phyloP scores from a whole-genome alignment of 2,329 filamentous ascomycete species.

The Dryadomyces quercivorus region DNA sequence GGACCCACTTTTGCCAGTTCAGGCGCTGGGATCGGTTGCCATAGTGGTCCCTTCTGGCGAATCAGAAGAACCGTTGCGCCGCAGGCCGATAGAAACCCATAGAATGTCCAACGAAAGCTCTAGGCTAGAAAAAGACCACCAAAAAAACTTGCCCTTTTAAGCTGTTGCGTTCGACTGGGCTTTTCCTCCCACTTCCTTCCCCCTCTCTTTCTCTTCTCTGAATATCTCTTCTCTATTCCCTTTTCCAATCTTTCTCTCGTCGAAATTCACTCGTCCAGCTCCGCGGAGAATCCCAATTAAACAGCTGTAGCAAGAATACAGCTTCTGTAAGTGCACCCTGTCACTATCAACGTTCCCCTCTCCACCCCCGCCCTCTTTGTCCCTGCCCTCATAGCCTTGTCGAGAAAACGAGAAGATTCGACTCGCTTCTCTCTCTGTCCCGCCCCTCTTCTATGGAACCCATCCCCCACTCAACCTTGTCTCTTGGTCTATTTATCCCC shows the following conservation, averaged over 20 bases:
- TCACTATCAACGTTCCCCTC: not conserved
- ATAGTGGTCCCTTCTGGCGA: constrained; percentile 9
- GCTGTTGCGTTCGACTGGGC: constrained; percentile 15
- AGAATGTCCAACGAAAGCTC: constrained; percentile 19
- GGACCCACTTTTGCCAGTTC: constrained; percentile 8
- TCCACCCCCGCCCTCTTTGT: not conserved
- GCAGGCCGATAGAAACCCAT: constrained; percentile 22
- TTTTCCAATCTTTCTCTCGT: constrained; percentile 2
- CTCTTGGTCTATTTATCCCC: not conserved
- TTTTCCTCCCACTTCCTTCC: constrained; percentile 3
- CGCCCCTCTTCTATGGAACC: not conserved
- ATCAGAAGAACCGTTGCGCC: constrained; percentile 15
- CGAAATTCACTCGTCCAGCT: not conserved
- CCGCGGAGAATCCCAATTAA: not conserved
- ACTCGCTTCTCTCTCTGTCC: not conserved
- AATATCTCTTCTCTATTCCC: not conserved
- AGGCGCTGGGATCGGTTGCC: constrained; percentile 6
- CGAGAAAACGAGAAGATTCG: constrained; percentile 1
- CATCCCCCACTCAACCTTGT: not conserved
- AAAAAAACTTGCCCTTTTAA: constrained; percentile 19
- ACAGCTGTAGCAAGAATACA: not conserved
- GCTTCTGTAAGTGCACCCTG: not conserved
- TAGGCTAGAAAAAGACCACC: constrained; percentile 11
- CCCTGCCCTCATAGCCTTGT: not conserved
- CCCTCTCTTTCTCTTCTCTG: constrained; percentile 6